phyloP scores from a whole-genome alignment of 225 moss, liverwort and hornwort genomes.

The Climacium dendroides region DNA sequence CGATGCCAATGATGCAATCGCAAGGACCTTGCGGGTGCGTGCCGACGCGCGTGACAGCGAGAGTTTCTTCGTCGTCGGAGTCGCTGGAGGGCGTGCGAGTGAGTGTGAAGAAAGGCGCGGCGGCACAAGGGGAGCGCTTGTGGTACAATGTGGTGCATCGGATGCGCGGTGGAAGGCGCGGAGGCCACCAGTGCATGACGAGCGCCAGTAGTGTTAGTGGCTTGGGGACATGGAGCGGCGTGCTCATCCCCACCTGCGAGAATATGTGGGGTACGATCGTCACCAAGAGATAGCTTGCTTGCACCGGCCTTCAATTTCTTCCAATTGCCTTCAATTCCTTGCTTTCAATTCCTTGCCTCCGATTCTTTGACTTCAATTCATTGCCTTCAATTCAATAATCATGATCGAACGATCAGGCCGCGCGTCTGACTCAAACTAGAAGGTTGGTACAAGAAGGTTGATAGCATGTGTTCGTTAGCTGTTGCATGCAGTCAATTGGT shows the following conservation, averaged over 20 bases:
- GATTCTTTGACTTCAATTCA: background rate
- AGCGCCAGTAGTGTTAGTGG: background rate
- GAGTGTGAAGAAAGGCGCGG: background rate
- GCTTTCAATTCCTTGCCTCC: background rate
- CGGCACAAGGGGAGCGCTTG: background rate
- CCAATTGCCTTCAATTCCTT: background rate
- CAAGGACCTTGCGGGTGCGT: background rate
- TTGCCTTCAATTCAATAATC: background rate
- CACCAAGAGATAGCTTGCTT: background rate
- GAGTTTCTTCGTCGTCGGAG: constrained; percentile 17
- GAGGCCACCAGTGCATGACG: background rate
- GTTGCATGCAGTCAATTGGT: background rate
- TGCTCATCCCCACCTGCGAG: constrained; percentile 88
- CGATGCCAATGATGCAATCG: background rate
- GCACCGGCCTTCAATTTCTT: background rate
- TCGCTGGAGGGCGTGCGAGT: constrained; percentile 11
- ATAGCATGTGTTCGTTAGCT: background rate
- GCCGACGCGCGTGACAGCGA: constrained; percentile 18
- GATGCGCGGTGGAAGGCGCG: background rate
- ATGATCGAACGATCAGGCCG: background rate
- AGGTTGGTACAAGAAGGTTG: background rate
- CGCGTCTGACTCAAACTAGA: background rate
- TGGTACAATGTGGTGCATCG: constrained; percentile 3
- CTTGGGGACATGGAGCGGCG: constrained; percentile 64
- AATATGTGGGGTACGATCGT: constrained; percentile 77